Evolutionary conservation across 2,329 filamentous ascomycete genomes (phyloP).

Genomic region (Teratosphaeria nubilosa): DNA sequence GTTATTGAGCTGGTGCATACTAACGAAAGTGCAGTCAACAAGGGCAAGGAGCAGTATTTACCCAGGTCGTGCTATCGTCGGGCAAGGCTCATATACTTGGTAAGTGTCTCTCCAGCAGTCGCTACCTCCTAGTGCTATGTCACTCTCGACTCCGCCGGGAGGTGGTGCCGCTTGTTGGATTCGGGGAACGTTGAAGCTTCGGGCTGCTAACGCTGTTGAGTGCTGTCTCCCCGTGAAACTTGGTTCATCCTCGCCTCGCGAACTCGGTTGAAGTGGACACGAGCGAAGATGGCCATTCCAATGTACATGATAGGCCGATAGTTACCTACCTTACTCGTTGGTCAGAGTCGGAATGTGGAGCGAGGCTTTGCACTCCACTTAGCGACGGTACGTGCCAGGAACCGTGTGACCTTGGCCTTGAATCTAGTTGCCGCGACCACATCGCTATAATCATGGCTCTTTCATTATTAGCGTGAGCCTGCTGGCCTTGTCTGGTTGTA

Average conservation of each 20-base stretch:
- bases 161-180: not conserved
- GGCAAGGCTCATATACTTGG: not conserved
- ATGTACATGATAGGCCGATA: not conserved
- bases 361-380: not conserved
- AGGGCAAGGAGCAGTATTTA: not conserved
- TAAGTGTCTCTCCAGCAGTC: not conserved
- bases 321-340: not conserved
- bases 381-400: not conserved
- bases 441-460: not conserved
- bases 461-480: not conserved
- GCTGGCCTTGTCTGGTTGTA: no score
- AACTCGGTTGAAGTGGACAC: not conserved
- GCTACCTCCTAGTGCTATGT: not conserved
- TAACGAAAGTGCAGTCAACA: constrained; percentile 2
- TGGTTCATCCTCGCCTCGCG: not conserved
- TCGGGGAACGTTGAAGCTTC: not conserved
- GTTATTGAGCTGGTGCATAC: constrained; percentile 18
- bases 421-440: not conserved
- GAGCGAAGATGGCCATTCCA: not conserved
- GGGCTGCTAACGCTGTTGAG: not conserved
- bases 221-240: not conserved
- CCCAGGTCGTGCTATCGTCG: not conserved
- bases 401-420: not conserved
- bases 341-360: not conserved
- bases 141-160: not conserved